Percentiles rank a stretch among this genome's conserved stretches.
Conservation (phyloP, 2,329 filamentous ascomycete species). For the Diplodia mutila region DNA sequence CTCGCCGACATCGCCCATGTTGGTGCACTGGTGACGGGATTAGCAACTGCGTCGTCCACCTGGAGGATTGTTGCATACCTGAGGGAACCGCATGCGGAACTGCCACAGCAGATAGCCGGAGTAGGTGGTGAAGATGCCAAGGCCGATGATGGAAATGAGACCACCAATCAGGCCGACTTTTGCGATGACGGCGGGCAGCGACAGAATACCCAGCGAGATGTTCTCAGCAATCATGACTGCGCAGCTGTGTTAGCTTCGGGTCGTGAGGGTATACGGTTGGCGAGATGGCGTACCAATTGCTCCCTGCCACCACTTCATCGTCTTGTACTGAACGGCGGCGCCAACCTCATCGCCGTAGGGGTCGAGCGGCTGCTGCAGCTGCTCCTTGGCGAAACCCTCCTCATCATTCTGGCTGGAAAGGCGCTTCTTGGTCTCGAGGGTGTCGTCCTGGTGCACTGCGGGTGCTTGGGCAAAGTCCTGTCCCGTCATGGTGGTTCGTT, state of each 20-base stretch:
- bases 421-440: conserved; percentile 22
- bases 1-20: conserved; percentile 70
- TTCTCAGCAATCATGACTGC: conserved; percentile 60
- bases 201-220: conserved; percentile 55
- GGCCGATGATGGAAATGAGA: conserved; percentile 49
- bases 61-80: conserved; percentile 50
- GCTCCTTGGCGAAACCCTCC: conserved; percentile 3
- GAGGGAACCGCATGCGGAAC: conserved; percentile 62
- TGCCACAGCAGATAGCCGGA: conserved; percentile 65
- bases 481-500: background rate
- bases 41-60: conserved; percentile 66
- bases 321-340: conserved; percentile 55
- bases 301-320: conserved; percentile 49
- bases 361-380: conserved; percentile 1
- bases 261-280: conserved; percentile 24
- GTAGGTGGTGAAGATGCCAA: conserved; percentile 64
- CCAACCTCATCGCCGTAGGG: conserved; percentile 38
- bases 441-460: conserved; percentile 22
- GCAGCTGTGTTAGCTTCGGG: conserved; percentile 35
- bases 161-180: conserved; percentile 53
- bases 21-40: conserved; percentile 55
- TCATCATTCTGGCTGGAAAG: conserved; percentile 9
- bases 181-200: conserved; percentile 51
- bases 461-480: background rate
- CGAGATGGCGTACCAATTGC: conserved; percentile 30